Evolutionary conservation across 495 filamentous ascomycete species (phyloP), one percentile per base, ranked within the genome.

Genomic region (Cercophora scortea): DNA sequence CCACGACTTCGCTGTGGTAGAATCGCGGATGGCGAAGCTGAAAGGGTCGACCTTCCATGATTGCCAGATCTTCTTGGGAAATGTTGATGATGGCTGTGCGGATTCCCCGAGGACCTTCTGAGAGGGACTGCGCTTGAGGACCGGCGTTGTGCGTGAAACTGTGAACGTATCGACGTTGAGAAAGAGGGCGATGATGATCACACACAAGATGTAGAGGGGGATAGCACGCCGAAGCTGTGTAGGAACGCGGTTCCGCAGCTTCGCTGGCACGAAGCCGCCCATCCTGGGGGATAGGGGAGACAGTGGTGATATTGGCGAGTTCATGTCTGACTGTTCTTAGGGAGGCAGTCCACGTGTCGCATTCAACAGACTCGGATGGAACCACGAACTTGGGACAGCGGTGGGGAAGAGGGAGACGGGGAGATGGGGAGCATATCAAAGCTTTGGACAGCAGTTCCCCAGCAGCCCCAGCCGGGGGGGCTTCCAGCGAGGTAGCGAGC

Each of bases 41-140:
- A 79, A 65, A 0, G 80, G 72, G 54, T 79, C 72, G 38, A 76
- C 69, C 57, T 83, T 82, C 81, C 81, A 85, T 35, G 78, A 77
- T 58, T 85, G 81, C 81, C 81, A 85, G 47, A 85, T 80, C 58
- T 65, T 65, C 40, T 56, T 54, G 38, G 63, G 60, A 45, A 63
- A 63, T 13, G 42, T 44, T 2, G 36, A 10, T 9, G 49, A 8
- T 17, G 40, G 42, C 9, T n/a, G 2, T 17, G n/a, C 8, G 8
- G 47, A 33, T 15, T 16, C 38, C 5, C 11, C 42, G 8, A 53
- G 44, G 4, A 39, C 17, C 46, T 46, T 53, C 17, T 58, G 49
- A 13, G 44, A 38, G 6, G 49, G 8, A 3, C 44, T 12, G 18
- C 53, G 56, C 8, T 15, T 47, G 9, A 50, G 34, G 39, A 58